These are phyloP conservation scores for Truncatella angustata DNA, from an alignment of 2,329 filamentous ascomycete species.

Conservation along the genomic window DNA sequence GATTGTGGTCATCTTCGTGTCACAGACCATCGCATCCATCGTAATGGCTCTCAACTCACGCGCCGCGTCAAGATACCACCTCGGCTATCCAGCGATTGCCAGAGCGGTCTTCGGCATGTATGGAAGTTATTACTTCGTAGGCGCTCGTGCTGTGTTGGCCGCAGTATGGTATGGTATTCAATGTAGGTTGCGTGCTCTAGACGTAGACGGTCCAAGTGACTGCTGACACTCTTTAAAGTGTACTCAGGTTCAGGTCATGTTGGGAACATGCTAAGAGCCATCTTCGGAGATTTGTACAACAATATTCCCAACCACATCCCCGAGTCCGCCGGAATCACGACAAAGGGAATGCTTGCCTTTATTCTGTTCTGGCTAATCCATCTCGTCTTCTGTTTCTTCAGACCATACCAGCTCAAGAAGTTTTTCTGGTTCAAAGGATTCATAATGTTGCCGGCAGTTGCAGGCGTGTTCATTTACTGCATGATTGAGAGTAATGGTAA, in stretches of 20 bases:
- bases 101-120: conserved; percentile 40
- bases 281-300: conserved; percentile 32
- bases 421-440: conserved; percentile 44
- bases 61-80: conserved; percentile 38
- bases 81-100: conserved; percentile 37
- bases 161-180: conserved; percentile 25
- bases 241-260: conserved; percentile 4
- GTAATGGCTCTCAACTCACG: conserved; percentile 44
- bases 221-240: conserved; percentile 11
- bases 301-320: conserved; percentile 37
- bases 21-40: conserved; percentile 38
- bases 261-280: conserved; percentile 18
- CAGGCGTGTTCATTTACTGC: conserved; percentile 7
- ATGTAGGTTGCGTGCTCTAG: conserved; percentile 23
- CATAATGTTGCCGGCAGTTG: conserved; percentile 34
- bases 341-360: conserved; percentile 34
- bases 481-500: conserved; percentile 6
- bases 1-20: conserved; percentile 42
- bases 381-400: conserved; percentile 38
- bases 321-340: conserved; percentile 35
- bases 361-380: conserved; percentile 38
- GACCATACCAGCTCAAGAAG: conserved; percentile 40
- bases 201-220: neutral
- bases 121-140: conserved; percentile 41
- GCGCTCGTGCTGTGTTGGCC: conserved; percentile 36